phyloP scores from a whole-genome alignment of 805 yeast genomes.

The Nakazawaea ambrosiae region DNA sequence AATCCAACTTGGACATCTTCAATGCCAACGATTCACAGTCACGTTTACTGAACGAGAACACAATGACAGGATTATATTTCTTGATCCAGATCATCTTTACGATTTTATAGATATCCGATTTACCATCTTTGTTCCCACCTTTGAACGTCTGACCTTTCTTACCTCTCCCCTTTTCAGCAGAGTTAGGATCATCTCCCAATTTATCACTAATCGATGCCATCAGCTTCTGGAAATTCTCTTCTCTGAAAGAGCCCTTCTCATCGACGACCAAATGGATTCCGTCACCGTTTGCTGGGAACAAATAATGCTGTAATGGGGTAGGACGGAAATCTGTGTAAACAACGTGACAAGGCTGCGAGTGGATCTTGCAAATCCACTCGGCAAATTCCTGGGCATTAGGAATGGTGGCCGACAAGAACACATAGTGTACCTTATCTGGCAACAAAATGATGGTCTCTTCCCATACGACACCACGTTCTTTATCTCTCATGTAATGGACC shows the following conservation, averaged over 20 bases:
- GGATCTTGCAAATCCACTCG: slow-evolving; percentile 96
- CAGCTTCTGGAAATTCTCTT: slow-evolving; percentile 96
- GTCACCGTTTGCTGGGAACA: slow-evolving; percentile 98
- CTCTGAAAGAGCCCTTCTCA: slow-evolving; percentile 92
- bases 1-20: slow-evolving; percentile 93
- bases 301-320: slow-evolving; percentile 94
- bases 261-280: slow-evolving; percentile 97
- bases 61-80: slow-evolving; percentile 95
- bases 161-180: slow-evolving; percentile 51
- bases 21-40: slow-evolving; percentile 93
- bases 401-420: slow-evolving; percentile 90
- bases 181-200: slow-evolving; percentile 76
- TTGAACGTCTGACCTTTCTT: slow-evolving; percentile 77
- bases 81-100: slow-evolving; percentile 98
- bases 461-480: slow-evolving; percentile 99
- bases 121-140: slow-evolving; percentile 74
- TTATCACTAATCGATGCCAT: slow-evolving; percentile 87
- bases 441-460: slow-evolving; percentile 94
- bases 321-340: slow-evolving; percentile 99
- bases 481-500: slow-evolving; percentile 97
- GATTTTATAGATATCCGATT: slow-evolving; percentile 89
- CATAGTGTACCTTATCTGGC: slow-evolving; percentile 95
- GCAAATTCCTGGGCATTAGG: slow-evolving; percentile 99
- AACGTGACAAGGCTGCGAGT: slow-evolving; percentile 95
- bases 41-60: slow-evolving; percentile 94